These are phyloP conservation scores for Selaginella tamariscina DNA, from an alignment of 75 land plant genomes.

Conservation along the genomic window DNA sequence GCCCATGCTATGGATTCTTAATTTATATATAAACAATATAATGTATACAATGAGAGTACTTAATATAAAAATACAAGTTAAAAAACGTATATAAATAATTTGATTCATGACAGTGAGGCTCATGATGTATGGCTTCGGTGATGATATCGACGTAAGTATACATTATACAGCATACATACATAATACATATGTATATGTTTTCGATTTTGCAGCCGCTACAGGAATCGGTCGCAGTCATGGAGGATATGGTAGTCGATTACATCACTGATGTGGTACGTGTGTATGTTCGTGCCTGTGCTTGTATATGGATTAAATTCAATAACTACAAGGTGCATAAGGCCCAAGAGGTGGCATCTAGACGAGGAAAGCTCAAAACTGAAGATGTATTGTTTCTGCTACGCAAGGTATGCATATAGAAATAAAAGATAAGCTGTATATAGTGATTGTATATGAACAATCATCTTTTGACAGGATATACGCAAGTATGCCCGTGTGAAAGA, in stretches of 20 bases:
- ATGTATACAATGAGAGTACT: neutral
- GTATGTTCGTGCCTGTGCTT: conserved; percentile 3
- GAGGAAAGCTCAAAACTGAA: conserved; percentile 88
- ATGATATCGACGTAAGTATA: conserved; percentile 70
- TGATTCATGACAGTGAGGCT: conserved; percentile 52
- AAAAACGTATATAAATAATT: neutral
- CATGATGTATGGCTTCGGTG: conserved; percentile 99
- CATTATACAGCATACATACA: neutral
- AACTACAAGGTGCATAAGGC: conserved; percentile 68
- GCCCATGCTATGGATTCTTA: neutral
- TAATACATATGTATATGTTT: neutral
- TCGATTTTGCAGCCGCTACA: conserved; percentile 62
- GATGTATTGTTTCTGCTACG: conserved; percentile 85
- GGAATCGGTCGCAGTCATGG: conserved; percentile 71
- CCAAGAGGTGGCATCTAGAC: conserved; percentile 76
- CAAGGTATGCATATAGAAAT: conserved; percentile 66
- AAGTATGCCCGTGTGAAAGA: conserved; percentile 79
- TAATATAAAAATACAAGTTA: too few species aligned
- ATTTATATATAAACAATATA: neutral
- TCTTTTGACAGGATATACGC: conserved; percentile 47
- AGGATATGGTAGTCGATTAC: conserved; percentile 91
- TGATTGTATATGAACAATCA: too few species aligned
- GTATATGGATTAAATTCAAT: neutral
- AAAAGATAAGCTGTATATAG: too few species aligned
- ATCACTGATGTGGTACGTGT: conserved; percentile 73